Evolutionary conservation across 352 stramenopile species (phyloP).

Genomic region (Phytophthora rubi): DNA sequence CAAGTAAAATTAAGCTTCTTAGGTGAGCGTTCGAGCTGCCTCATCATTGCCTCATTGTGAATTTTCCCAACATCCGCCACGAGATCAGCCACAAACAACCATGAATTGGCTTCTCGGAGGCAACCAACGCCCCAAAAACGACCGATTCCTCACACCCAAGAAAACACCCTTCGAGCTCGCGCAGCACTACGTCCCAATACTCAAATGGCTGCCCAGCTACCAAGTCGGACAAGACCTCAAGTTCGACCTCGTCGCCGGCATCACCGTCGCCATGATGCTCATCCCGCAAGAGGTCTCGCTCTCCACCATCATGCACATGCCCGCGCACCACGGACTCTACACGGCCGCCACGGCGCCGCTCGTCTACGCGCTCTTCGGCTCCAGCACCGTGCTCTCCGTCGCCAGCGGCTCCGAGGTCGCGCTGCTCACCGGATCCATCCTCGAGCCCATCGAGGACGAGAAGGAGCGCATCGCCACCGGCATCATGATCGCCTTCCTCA

Average conservation of each 20-base stretch:
- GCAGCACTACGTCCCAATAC: slow-evolving; percentile 32
- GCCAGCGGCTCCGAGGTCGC: slow-evolving; percentile 72
- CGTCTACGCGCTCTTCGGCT: slow-evolving; percentile 85
- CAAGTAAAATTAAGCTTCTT: neutral
- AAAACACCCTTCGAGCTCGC: slow-evolving; percentile 17
- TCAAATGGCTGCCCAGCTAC: slow-evolving; percentile 60
- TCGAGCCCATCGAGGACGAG: slow-evolving; percentile 47
- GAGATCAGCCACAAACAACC: too few relatives aligned
- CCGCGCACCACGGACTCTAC: slow-evolving; percentile 90
- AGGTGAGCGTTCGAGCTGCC: neutral
- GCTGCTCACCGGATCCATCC: slow-evolving; percentile 54
- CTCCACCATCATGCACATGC: slow-evolving; percentile 84
- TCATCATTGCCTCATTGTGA: neutral
- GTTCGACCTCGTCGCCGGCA: slow-evolving; percentile 51
- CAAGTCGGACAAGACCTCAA: slow-evolving; percentile 50
- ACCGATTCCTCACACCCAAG: slow-evolving; percentile 24
- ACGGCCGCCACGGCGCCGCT: slow-evolving; percentile 75
- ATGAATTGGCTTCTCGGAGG: neutral
- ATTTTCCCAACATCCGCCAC: neutral
- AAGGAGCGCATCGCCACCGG: slow-evolving; percentile 48
- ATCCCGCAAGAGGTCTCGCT: slow-evolving; percentile 91
- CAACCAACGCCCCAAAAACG: slow-evolving; percentile 8
- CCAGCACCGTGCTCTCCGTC: slow-evolving; percentile 78
- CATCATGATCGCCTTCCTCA: slow-evolving; percentile 71
- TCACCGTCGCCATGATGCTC: slow-evolving; percentile 84